Conservation (phyloP, 345 rosid genomes). For the Excoecaria cochinchinensis region DNA sequence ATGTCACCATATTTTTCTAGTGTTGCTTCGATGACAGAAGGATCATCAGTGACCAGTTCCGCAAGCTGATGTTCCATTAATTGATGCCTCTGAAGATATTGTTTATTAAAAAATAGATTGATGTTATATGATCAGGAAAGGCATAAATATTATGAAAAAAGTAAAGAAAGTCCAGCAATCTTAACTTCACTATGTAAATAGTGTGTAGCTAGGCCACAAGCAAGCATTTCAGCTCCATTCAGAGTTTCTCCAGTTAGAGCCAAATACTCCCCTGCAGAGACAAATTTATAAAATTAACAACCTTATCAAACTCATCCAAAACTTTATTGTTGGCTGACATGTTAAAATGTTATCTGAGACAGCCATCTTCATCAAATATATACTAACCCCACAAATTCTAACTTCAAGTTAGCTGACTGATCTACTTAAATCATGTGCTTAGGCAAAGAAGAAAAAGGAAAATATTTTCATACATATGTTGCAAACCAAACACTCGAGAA, state of each 20-base stretch:
- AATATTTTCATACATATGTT: too few species aligned
- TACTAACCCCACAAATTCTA: not conserved
- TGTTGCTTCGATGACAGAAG: conserved; percentile 70
- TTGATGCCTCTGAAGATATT: conserved; percentile 50
- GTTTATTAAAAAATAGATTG: not conserved
- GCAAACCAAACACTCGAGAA: too few species aligned
- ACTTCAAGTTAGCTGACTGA: not conserved
- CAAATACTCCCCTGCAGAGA: conserved; percentile 80
- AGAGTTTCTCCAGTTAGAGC: conserved; percentile 84
- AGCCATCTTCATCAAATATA: not conserved
- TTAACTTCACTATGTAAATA: conserved; percentile 57
- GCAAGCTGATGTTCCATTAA: conserved; percentile 65
- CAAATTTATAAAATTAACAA: conserved; percentile 5
- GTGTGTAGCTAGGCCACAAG: conserved; percentile 91
- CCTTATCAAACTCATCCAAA: not conserved
- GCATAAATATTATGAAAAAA: conserved; percentile 2
- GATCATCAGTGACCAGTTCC: conserved; percentile 76
- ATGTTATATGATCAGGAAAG: conserved; percentile 13
- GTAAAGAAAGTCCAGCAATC: conserved; percentile 2
- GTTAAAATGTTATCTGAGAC: not conserved
- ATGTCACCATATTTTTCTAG: conserved; percentile 63
- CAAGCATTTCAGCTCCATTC: conserved; percentile 82
- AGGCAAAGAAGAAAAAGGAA: too few species aligned
- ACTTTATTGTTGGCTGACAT: not conserved
- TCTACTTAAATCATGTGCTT: not conserved